Evolutionary conservation across 2,329 filamentous ascomycete species (phyloP).

Genomic region (Didymella glomerata): DNA sequence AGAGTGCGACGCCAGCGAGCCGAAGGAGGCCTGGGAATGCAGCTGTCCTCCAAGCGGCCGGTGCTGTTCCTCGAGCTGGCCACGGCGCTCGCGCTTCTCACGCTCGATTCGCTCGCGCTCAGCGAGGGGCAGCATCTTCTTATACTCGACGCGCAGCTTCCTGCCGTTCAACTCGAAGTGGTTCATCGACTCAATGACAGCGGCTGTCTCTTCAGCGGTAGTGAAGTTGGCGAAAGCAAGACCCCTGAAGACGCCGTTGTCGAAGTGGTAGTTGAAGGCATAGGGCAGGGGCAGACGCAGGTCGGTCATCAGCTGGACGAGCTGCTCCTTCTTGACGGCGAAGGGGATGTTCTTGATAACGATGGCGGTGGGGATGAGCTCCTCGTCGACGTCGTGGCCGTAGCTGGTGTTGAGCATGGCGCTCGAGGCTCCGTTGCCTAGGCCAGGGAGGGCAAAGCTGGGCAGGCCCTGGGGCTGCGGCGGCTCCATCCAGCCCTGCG

Average conservation of each 20-base stretch:
- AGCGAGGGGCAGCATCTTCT: constrained; percentile 97
- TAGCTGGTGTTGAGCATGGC: constrained; percentile 55
- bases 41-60: constrained; percentile 74
- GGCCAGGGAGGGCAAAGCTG: constrained; percentile 52
- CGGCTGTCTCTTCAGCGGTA: constrained; percentile 88
- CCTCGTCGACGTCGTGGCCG: constrained; percentile 70
- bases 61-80: constrained; percentile 97
- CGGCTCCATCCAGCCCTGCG: constrained; percentile 68
- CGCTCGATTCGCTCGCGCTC: constrained; percentile 96
- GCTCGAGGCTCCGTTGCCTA: constrained; percentile 48
- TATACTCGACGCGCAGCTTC: constrained; percentile 96
- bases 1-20: constrained; percentile 74
- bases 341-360: constrained; percentile 99
- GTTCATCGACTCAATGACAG: constrained; percentile 93
- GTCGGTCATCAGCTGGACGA: constrained; percentile 92
- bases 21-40: constrained; percentile 86
- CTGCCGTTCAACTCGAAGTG: constrained; percentile 94
- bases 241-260: constrained; percentile 95
- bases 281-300: constrained; percentile 94
- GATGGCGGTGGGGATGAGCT: constrained; percentile 96
- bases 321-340: constrained; percentile 94
- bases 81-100: constrained; percentile 94
- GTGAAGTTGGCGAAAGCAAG: constrained; percentile 98
- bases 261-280: constrained; percentile 99
- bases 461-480: constrained; percentile 52